A percentile compares a stretch with the other conserved stretches of the same genome.
These are phyloP conservation scores for Fusarium sp. DNA, from an alignment of 2,329 filamentous ascomycete species.

Conservation along the genomic window DNA sequence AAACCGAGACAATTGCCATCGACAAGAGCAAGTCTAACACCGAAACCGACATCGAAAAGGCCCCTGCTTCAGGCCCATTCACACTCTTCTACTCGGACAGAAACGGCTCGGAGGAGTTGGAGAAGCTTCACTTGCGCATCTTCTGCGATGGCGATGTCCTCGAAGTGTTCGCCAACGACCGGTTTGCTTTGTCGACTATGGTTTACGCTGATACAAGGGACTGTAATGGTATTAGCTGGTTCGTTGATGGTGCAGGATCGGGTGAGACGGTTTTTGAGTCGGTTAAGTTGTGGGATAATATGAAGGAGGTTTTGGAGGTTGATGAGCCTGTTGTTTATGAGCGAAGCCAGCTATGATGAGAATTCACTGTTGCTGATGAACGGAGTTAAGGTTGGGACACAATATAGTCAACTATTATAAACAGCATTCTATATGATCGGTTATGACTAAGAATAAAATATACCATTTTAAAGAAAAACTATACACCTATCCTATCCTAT, in stretches of 20 bases:
- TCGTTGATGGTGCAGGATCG: conserved; percentile 27
- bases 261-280: conserved; percentile 36
- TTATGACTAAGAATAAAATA: background rate
- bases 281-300: conserved; percentile 41
- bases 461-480: rapidly evolving
- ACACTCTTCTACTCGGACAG: conserved; percentile 55
- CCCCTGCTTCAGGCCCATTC: conserved; percentile 55
- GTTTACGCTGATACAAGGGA: conserved; percentile 37
- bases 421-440: background rate
- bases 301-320: conserved; percentile 25
- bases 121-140: conserved; percentile 39
- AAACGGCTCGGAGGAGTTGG: conserved; percentile 27
- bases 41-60: conserved; percentile 52
- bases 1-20: conserved; percentile 55
- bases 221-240: conserved; percentile 44
- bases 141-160: conserved; percentile 46
- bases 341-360: conserved; percentile 20
- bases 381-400: background rate
- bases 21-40: conserved; percentile 51
- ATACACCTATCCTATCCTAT: conserved; percentile 12
- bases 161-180: conserved; percentile 46
- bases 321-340: conserved; percentile 27
- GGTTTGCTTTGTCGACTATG: conserved; percentile 46
- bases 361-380: rapidly evolving
- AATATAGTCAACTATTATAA: background rate